Evolutionary conservation across 2,329 filamentous ascomycete species (phyloP).

Genomic region (Helminthosporium solani): DNA sequence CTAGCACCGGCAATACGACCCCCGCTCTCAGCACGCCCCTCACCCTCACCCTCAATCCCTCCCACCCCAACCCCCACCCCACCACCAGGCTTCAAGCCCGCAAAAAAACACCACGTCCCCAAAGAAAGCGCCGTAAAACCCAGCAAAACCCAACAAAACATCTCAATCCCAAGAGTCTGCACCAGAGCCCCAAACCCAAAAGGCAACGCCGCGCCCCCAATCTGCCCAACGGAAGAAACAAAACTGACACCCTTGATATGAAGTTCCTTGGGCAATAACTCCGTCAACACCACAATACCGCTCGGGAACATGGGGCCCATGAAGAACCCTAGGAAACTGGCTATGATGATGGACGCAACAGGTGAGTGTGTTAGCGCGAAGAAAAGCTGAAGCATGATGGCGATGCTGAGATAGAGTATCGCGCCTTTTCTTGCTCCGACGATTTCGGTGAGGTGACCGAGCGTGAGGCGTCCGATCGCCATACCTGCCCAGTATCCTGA

Average conservation of each 20-base stretch:
- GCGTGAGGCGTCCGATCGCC: constrained; percentile 41
- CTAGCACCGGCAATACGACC: not conserved
- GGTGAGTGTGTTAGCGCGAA: constrained; percentile 23
- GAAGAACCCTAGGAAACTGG: constrained; percentile 42
- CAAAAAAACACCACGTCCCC: constrained; percentile 18
- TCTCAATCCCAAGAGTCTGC: constrained; percentile 41
- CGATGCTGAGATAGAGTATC: constrained; percentile 23
- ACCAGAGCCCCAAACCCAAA: constrained; percentile 48
- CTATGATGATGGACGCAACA: constrained; percentile 29
- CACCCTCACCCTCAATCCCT: not conserved
- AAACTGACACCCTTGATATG: constrained; percentile 49
- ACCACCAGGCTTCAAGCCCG: not conserved
- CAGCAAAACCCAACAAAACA: constrained; percentile 39
- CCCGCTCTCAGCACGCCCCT: no score
- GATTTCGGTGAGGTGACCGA: constrained; percentile 31
- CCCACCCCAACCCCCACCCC: no score
- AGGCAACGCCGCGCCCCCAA: constrained; percentile 48
- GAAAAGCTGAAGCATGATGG: constrained; percentile 19
- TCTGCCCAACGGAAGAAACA: constrained; percentile 47
- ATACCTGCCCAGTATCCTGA: constrained; percentile 51
- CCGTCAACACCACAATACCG: constrained; percentile 42
- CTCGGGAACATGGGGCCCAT: constrained; percentile 49
- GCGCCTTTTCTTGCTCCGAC: constrained; percentile 31
- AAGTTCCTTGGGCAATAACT: constrained; percentile 41
- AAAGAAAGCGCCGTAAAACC: constrained; percentile 23